phyloP scores from a whole-genome alignment of 495 filamentous ascomycete species.

The Pseudomonodictys pantanalensis region DNA sequence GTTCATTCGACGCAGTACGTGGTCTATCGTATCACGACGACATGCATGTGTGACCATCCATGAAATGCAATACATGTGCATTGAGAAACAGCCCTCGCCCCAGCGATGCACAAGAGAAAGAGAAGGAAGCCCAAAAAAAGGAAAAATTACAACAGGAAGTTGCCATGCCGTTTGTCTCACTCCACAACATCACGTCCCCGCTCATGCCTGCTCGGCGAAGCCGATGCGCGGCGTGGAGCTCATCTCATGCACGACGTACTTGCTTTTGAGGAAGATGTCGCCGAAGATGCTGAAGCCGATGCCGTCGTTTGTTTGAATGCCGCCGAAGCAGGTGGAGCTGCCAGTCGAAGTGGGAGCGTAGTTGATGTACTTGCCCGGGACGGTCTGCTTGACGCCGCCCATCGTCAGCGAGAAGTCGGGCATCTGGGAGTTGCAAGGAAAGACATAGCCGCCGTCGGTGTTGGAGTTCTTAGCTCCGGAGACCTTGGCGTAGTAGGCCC shows the following conservation, averaged over 20 bases:
- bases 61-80: too few relatives aligned
- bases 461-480: constrained; percentile 48
- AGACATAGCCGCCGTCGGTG: constrained; percentile 60
- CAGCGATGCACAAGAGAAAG: too few relatives aligned
- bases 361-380: constrained; percentile 57
- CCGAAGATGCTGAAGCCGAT: constrained; percentile 70
- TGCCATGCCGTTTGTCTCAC: too few relatives aligned
- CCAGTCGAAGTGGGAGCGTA: constrained; percentile 47
- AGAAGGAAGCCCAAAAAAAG: too few relatives aligned
- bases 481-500: constrained; percentile 63
- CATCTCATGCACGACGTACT: constrained; percentile 71
- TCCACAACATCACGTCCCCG: not conserved
- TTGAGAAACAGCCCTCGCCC: too few relatives aligned
- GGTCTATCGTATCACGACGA: too few relatives aligned
- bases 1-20: too few relatives aligned
- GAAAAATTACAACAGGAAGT: too few relatives aligned
- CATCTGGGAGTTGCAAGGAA: constrained; percentile 60
- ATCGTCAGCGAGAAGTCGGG: constrained; percentile 64
- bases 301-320: constrained; percentile 51
- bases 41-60: too few relatives aligned
- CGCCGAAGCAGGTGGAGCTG: constrained; percentile 39
- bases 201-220: constrained; percentile 22
- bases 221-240: constrained; percentile 6
- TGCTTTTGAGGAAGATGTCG: constrained; percentile 75
- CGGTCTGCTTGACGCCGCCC: constrained; percentile 46